Base-by-base conservation (phyloP, 75 land plant species). In the Cunninghamia lanceolata region DNA sequence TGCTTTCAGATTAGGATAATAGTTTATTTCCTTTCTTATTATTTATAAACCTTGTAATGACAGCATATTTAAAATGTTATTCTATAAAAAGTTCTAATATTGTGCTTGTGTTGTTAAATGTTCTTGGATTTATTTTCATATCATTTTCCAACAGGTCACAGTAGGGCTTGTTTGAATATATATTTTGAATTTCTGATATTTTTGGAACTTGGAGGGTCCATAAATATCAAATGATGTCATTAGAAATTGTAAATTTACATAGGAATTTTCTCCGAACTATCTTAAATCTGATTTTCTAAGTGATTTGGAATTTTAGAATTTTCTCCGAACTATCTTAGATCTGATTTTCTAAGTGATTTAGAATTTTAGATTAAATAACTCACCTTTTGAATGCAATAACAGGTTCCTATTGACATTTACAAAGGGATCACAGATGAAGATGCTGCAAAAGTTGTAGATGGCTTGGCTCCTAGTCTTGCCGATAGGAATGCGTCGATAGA, bases 361-460 rank as follows among this genome's bases (percentile, higher is more conserved):
- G 32, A 28, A 50, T 80, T 40, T 42, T 42, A 1, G 32, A 45
- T n/a, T 45, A 15, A 43, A 28, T 10, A 10, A 19, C 30, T 80
- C 43, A 30, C 4, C 16, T 70, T 53, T 84, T 35, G 4, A 45
- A 28, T 71, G 46, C 35, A 30, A 75, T 19, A 36, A 42, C 89
- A 97, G 99, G 99, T 97, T 32, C 98, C 99, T 40, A 89, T 97
- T 87, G 95, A 96, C 88, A 96, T 98, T 66, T 93, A 93, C 88
- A 87, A 91, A 70, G 99, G 99, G 71, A 98, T 98, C 19, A 92
- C 99, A 21, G 99, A 98, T 91, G 96, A 93, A 79, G 99, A 98
- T 91, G 99, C 99, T 84, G 97, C 95, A 16, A 95, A 96, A 86
- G 99, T 98, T 86, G 99, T 98, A 0, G 94, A 98, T 89, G 99